Conservation (phyloP, 192 early-diverging fungal genomes). For the Mortierella alpina region DNA sequence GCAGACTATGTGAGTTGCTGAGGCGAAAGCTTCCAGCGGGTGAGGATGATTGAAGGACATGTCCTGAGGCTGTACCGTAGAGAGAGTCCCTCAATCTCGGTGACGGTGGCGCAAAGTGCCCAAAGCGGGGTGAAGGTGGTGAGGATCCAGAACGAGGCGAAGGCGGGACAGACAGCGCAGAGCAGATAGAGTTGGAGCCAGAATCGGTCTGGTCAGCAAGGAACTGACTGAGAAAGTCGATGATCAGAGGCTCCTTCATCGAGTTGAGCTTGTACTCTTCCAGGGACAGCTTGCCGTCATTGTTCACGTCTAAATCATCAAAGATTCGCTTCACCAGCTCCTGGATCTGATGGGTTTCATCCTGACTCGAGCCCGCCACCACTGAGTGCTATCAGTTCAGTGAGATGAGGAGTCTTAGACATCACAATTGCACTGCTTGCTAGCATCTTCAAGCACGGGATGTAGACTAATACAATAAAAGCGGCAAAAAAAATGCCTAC, state of each 20-base stretch:
- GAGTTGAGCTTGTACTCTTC: conserved; percentile 83
- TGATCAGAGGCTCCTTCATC: conserved; percentile 81
- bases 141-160: conserved; percentile 47
- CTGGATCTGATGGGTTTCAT: conserved; percentile 72
- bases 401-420: not conserved
- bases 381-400: conserved; percentile 33
- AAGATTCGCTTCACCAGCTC: conserved; percentile 78
- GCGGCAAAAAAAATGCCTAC: conserved; percentile 53
- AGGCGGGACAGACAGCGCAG: conserved; percentile 48
- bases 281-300: conserved; percentile 78
- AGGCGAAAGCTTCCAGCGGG: conserved; percentile 49
- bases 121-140: conserved; percentile 49
- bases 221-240: conserved; percentile 84
- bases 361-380: conserved; percentile 62
- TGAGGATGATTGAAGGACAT: conserved; percentile 44
- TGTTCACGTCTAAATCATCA: conserved; percentile 84
- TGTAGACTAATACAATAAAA: conserved; percentile 13
- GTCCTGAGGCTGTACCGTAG: conserved; percentile 49
- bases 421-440: not conserved
- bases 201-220: conserved; percentile 64
- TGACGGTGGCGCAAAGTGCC: conserved; percentile 49
- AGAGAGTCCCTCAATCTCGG: conserved; percentile 46
- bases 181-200: conserved; percentile 43
- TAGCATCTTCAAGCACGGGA: not conserved
- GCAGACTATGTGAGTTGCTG: conserved; percentile 44